A percentile compares a stretch with the other conserved stretches of the same genome.
Evolutionary conservation across 176 grass and related monocot genomes (phyloP).

Genomic region (Areca catechu): DNA sequence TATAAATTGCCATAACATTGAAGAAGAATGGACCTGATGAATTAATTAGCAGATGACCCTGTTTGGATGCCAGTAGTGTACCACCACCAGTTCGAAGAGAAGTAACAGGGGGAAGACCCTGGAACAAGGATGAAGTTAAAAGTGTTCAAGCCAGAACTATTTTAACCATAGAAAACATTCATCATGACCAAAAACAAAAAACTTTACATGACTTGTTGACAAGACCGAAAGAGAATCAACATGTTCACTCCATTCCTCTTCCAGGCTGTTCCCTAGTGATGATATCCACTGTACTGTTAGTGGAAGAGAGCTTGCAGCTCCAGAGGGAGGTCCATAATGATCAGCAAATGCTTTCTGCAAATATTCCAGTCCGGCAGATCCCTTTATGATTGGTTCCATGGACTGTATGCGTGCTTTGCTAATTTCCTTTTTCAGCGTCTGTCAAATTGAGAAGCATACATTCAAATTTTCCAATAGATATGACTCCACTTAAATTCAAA

Average conservation of each 20-base stretch:
- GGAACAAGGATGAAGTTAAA: background rate
- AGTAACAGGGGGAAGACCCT: constrained; percentile 49
- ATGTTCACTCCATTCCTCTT: constrained; percentile 71
- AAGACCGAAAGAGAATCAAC: constrained; percentile 31
- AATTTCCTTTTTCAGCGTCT: constrained; percentile 75
- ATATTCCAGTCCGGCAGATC: constrained; percentile 72
- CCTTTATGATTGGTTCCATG: constrained; percentile 70
- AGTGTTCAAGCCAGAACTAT: too few relatives aligned
- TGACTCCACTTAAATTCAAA: too few relatives aligned
- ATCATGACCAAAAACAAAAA: background rate
- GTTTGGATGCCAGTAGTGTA: constrained; percentile 17
- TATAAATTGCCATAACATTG: too few relatives aligned
- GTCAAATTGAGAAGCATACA: constrained; percentile 13
- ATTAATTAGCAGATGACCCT: constrained; percentile 13
- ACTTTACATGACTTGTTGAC: constrained; percentile 51
- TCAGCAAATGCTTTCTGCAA: constrained; percentile 82
- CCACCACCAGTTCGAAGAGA: constrained; percentile 62
- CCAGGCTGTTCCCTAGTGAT: constrained; percentile 16
- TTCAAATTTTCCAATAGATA: background rate
- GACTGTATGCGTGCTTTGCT: constrained; percentile 69
- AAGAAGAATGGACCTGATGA: constrained; percentile 11
- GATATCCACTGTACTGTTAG: constrained; percentile 47
- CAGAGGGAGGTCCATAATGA: constrained; percentile 43
- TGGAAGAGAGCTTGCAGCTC: constrained; percentile 40
- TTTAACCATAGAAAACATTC: too few relatives aligned